A percentile compares a stretch with the other conserved stretches of the same genome.
phyloP scores from a whole-genome alignment of 495 filamentous ascomycete genomes.

The Talaromyces liani region DNA sequence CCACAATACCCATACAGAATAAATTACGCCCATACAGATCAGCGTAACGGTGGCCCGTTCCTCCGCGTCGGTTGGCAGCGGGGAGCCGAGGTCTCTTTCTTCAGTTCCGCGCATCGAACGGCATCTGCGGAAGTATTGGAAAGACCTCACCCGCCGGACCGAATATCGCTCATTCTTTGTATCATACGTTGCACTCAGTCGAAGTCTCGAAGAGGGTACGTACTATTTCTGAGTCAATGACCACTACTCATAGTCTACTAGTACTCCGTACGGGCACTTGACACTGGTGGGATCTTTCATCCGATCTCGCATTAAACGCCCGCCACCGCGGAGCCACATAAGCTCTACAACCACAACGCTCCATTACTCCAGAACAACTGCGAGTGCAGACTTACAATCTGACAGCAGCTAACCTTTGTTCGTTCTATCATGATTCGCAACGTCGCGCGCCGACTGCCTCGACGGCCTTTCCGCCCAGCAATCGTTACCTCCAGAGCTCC shows the following conservation, averaged over 20 bases:
- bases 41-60: not conserved
- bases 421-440: constrained; percentile 28
- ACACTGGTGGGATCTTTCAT: not conserved
- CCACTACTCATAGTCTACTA: not conserved
- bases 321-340: not conserved
- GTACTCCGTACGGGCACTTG: not conserved
- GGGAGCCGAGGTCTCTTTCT: not conserved
- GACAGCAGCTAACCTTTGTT: not conserved
- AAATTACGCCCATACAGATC: not conserved
- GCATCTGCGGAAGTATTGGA: constrained; percentile 1
- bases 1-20: not conserved
- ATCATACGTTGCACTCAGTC: not conserved
- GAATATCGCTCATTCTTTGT: not conserved
- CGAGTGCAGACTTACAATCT: not conserved
- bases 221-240: too few relatives aligned
- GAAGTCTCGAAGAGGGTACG: too few relatives aligned
- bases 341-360: not conserved
- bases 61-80: not conserved
- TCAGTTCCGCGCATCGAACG: not conserved
- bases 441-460: constrained; percentile 28
- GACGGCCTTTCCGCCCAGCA: constrained; percentile 16
- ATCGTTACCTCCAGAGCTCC: constrained; percentile 27
- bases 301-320: not conserved
- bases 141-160: not conserved
- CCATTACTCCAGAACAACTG: not conserved